Evolutionary conservation across 108 stramenopile genomes (phyloP).

Genomic region (Seminavis robusta): DNA sequence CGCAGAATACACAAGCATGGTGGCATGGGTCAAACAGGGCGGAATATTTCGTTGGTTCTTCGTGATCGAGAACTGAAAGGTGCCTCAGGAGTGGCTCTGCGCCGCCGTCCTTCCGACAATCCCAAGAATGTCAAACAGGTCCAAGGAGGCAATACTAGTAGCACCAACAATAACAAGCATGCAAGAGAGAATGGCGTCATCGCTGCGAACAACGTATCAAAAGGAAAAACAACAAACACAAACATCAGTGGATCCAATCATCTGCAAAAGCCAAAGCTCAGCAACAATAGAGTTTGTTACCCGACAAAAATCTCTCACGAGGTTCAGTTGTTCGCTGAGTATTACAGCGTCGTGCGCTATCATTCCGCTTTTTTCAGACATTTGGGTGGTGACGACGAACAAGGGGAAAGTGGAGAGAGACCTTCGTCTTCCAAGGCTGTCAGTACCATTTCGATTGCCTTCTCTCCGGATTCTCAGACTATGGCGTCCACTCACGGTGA

Average conservation of each 20-base stretch:
- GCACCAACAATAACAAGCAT: not conserved
- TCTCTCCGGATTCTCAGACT: constrained; percentile 67
- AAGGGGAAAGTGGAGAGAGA: constrained; percentile 15
- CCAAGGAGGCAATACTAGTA: not conserved
- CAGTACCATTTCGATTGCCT: constrained; percentile 77
- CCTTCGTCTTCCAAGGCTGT: constrained; percentile 35
- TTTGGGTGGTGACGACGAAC: constrained; percentile 33
- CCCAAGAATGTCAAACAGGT: not conserved
- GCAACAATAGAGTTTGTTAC: not conserved
- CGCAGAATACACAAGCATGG: constrained; percentile 23
- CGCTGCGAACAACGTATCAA: not conserved
- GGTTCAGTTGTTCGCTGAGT: constrained; percentile 56
- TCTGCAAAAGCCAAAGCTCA: not conserved
- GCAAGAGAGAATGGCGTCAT: not conserved
- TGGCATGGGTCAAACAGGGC: constrained; percentile 1
- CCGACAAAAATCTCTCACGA: constrained; percentile 22
- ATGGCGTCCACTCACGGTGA: constrained; percentile 98
- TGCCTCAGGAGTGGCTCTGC: not conserved
- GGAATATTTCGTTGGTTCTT: constrained; percentile 15
- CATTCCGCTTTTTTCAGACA: constrained; percentile 68
- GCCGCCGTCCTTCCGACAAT: not conserved
- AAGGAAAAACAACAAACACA: not conserved
- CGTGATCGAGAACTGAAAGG: constrained; percentile 14
- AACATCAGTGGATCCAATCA: not conserved
- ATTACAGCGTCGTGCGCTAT: constrained; percentile 51